A percentile compares a stretch with the other conserved stretches of the same genome.
Conservation (phyloP, 306 rosid species). For the Rubus idaeus region DNA sequence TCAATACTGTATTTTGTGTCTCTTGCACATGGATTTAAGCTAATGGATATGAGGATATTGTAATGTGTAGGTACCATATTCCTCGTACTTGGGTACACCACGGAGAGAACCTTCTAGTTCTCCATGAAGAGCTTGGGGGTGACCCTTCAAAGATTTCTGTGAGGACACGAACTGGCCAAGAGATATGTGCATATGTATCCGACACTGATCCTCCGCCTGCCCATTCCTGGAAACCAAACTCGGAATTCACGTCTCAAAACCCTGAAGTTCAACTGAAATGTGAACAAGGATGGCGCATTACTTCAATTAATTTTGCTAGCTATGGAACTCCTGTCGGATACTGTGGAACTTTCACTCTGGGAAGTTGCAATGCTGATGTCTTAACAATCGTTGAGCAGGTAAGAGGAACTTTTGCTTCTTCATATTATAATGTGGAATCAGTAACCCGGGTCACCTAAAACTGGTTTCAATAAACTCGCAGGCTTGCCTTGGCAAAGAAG, state of each 20-base stretch:
- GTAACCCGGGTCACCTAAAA: not conserved
- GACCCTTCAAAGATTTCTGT: slow-evolving; percentile 29
- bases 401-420: not conserved
- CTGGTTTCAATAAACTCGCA: not conserved
- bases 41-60: not conserved
- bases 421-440: not conserved
- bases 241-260: slow-evolving; percentile 2
- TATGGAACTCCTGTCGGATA: slow-evolving; percentile 13
- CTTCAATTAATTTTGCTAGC: slow-evolving; percentile 19
- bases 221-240: slow-evolving; percentile 11
- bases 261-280: slow-evolving; percentile 18
- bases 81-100: slow-evolving; percentile 26
- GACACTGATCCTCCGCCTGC: slow-evolving; percentile 19
- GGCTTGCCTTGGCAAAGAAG: slow-evolving; percentile 11
- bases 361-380: slow-evolving; percentile 13
- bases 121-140: slow-evolving; percentile 36
- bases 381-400: slow-evolving; percentile 9
- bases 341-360: not conserved
- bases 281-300: slow-evolving; percentile 17
- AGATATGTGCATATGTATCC: slow-evolving; percentile 10
- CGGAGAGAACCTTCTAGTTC: slow-evolving; percentile 30
- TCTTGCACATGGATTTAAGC: not conserved
- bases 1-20: not conserved
- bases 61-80: slow-evolving; percentile 33
- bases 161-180: slow-evolving; percentile 19